A percentile compares a stretch with the other conserved stretches of the same genome.
Conservation (phyloP, 345 rosid species). For the Mangifera indica region DNA sequence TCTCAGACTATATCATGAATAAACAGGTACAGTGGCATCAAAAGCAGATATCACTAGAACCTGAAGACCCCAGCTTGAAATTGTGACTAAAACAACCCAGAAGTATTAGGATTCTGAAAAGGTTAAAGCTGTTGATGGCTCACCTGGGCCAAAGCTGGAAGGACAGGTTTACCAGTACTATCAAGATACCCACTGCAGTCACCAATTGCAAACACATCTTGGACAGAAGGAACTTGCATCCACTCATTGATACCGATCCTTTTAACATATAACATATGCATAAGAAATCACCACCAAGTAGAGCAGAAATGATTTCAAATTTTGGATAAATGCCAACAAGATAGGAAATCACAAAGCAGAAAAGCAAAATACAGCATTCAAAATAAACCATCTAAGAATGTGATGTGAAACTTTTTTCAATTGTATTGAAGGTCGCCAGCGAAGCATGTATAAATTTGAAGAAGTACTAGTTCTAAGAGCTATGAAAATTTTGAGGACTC, state of each 20-base stretch:
- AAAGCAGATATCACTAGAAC: neutral
- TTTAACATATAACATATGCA: conserved; percentile 11
- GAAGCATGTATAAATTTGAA: neutral
- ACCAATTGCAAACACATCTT: conserved; percentile 86
- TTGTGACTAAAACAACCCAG: neutral
- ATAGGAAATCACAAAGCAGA: neutral
- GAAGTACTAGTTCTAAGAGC: neutral
- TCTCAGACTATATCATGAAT: neutral
- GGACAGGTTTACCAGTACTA: conserved; percentile 73
- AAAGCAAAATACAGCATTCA: neutral
- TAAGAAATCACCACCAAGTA: neutral
- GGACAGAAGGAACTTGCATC: conserved; percentile 76
- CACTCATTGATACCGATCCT: conserved; percentile 90
- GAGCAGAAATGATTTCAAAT: neutral
- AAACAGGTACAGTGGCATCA: neutral
- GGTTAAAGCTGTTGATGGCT: neutral
- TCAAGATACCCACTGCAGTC: conserved; percentile 97
- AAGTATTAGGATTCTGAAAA: neutral
- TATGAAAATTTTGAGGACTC: neutral
- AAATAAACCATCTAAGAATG: neutral
- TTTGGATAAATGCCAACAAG: conserved; percentile 2
- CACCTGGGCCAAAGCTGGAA: conserved; percentile 96
- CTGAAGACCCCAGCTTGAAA: neutral
- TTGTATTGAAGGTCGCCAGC: neutral
- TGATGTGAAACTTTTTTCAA: neutral